Conservation (phyloP, 108 stramenopile species). For the Conticribra weissflogii region DNA sequence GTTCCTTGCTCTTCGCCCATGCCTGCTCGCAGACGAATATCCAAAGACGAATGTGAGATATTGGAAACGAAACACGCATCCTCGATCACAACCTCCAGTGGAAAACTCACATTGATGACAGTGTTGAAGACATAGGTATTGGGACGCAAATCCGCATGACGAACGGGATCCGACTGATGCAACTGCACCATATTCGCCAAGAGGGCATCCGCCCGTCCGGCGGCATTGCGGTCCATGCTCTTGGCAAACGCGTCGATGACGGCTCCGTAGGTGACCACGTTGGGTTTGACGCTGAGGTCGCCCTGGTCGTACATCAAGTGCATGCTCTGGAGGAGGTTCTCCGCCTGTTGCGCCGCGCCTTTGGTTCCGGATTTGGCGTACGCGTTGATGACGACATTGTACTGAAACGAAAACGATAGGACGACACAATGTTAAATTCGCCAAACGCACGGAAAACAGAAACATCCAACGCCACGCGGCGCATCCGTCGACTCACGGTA, state of each 20-base stretch:
- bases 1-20: conserved; percentile 58
- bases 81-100: neutral
- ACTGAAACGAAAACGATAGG: conserved; percentile 13
- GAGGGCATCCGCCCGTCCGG: conserved; percentile 76
- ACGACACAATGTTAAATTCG: neutral
- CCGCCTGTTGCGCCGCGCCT: conserved; percentile 59
- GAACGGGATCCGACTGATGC: conserved; percentile 75
- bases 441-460: neutral
- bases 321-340: conserved; percentile 62
- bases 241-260: conserved; percentile 89
- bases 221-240: conserved; percentile 75
- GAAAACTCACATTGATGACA: conserved; percentile 61
- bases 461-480: neutral
- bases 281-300: conserved; percentile 66
- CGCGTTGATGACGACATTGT: conserved; percentile 67
- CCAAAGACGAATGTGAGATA: neutral
- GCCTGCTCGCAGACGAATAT: neutral
- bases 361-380: conserved; percentile 69
- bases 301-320: conserved; percentile 64
- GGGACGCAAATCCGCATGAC: conserved; percentile 71
- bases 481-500: conserved; percentile 21
- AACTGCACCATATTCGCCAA: conserved; percentile 81
- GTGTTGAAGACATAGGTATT: conserved; percentile 87
- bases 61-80: conserved; percentile 4
- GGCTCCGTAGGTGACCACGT: conserved; percentile 67